Percentiles rank a stretch among this genome's conserved stretches.
Evolutionary conservation across 768 basidiomycete species (phyloP).

Genomic region (Auricularia auricula-judae): DNA sequence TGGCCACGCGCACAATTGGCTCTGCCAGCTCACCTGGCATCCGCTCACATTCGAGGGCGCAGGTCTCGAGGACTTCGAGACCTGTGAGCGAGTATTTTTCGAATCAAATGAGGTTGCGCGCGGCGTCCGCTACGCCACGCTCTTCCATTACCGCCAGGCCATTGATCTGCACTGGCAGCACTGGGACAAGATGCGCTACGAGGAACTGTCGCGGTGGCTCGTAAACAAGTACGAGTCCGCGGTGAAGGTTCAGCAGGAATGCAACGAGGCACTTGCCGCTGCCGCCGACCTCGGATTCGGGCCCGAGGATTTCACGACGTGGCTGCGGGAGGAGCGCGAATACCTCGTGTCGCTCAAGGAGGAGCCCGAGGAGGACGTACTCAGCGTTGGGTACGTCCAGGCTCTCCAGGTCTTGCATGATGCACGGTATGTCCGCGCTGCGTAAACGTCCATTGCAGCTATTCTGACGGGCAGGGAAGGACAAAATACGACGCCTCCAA

Average conservation of each 20-base stretch:
- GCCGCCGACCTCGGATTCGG: not conserved
- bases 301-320: conserved; percentile 6
- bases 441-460: not conserved
- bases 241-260: not conserved
- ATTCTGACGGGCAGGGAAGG: not conserved
- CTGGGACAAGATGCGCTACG: conserved; percentile 17
- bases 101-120: conserved; percentile 16
- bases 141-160: conserved; percentile 19
- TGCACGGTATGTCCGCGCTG: not conserved
- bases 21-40: conserved; percentile 19
- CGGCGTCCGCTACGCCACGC: conserved; percentile 9
- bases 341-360: conserved; percentile 5
- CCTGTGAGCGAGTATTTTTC: conserved; percentile 18
- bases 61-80: conserved; percentile 18
- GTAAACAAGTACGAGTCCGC: conserved; percentile 8
- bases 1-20: conserved; percentile 18
- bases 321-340: conserved; percentile 7
- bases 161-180: conserved; percentile 13
- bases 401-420: conserved; percentile 2
- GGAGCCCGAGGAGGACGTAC: conserved; percentile 6
- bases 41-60: conserved; percentile 15
- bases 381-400: conserved; percentile 9
- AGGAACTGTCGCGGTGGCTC: conserved; percentile 5
- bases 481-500: not conserved
- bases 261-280: not conserved